phyloP scores from a whole-genome alignment of 768 basidiomycete genomes.

The Solioccasus polychromus region DNA sequence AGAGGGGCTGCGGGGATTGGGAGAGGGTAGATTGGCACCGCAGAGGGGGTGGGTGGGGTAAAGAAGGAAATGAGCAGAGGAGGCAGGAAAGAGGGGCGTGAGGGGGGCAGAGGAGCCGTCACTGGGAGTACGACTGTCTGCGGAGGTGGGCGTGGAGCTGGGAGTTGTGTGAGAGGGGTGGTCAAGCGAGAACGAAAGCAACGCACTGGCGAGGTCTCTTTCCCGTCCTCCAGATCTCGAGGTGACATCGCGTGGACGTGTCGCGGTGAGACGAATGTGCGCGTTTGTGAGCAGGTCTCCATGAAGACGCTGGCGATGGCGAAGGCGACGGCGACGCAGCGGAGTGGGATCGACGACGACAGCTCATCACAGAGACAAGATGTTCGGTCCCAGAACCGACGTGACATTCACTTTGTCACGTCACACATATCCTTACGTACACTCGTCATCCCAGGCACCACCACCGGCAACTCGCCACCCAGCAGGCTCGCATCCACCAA shows the following conservation, averaged over 20 bases:
- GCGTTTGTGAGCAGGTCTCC: slow-evolving; percentile 49
- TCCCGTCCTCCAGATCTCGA: slow-evolving; percentile 51
- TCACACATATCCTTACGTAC: slow-evolving; percentile 22
- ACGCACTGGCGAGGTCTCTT: slow-evolving; percentile 52
- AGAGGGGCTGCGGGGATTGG: slow-evolving; percentile 21
- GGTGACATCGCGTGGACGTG: slow-evolving; percentile 45
- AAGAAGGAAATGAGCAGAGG: slow-evolving; percentile 50
- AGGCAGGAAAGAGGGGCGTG: slow-evolving; percentile 42
- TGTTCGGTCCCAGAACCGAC: slow-evolving; percentile 14
- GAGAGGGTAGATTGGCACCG: slow-evolving; percentile 6
- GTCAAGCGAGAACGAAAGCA: slow-evolving; percentile 32
- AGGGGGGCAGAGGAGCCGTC: slow-evolving; percentile 27
- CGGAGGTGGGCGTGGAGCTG: slow-evolving; percentile 29
- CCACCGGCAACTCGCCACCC: too few species aligned
- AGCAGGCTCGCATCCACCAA: slow-evolving; percentile 48
- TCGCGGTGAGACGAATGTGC: slow-evolving; percentile 40
- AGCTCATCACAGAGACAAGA: slow-evolving; percentile 26
- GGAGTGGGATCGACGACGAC: slow-evolving; percentile 56
- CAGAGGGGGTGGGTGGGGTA: slow-evolving; percentile 30
- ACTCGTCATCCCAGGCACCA: too few species aligned
- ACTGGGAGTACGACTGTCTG: slow-evolving; percentile 27
- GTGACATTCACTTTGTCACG: slow-evolving; percentile 16
- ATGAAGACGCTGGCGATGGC: slow-evolving; percentile 35
- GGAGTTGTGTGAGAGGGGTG: slow-evolving; percentile 22
- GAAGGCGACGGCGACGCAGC: slow-evolving; percentile 36